Conservation (phyloP, 2,329 filamentous ascomycete species). For the Claviceps fusiformis region DNA sequence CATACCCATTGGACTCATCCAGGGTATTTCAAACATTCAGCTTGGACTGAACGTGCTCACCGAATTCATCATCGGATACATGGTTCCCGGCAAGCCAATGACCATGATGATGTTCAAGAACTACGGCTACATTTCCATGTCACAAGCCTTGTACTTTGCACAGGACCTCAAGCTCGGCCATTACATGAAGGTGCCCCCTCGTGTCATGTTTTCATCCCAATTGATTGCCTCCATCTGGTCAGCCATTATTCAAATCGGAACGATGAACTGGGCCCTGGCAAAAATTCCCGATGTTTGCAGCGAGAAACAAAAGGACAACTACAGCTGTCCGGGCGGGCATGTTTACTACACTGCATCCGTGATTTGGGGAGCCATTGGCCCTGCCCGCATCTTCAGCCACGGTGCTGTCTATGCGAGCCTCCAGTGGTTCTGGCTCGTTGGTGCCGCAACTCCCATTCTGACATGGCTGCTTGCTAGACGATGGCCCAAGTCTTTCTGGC, state of each 20-base stretch:
- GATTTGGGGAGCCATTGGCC: constrained; percentile 63
- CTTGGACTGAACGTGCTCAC: constrained; percentile 58
- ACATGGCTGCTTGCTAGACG: constrained; percentile 48
- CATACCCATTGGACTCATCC: constrained; percentile 47
- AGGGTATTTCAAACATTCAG: constrained; percentile 48
- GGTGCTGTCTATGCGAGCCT: constrained; percentile 48
- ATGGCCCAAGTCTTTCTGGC: constrained; percentile 46
- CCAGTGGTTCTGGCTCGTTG: constrained; percentile 60
- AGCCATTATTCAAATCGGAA: constrained; percentile 46
- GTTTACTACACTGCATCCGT: constrained; percentile 56
- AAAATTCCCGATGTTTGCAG: constrained; percentile 50
- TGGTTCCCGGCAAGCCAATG: constrained; percentile 55
- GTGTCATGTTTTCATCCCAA: constrained; percentile 48
- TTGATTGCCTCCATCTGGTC: constrained; percentile 47
- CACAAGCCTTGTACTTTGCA: constrained; percentile 49
- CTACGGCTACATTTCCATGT: constrained; percentile 57
- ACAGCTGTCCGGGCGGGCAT: constrained; percentile 40
- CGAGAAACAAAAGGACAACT: constrained; percentile 37
- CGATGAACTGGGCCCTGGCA: constrained; percentile 52
- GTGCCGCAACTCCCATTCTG: constrained; percentile 46
- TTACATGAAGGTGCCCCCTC: constrained; percentile 53
- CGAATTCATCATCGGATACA: constrained; percentile 62
- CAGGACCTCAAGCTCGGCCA: constrained; percentile 56
- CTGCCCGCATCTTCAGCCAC: constrained; percentile 52
- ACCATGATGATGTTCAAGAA: constrained; percentile 72